Base-by-base conservation (phyloP, 495 filamentous ascomycete species). In the Tuber melanosporum region DNA sequence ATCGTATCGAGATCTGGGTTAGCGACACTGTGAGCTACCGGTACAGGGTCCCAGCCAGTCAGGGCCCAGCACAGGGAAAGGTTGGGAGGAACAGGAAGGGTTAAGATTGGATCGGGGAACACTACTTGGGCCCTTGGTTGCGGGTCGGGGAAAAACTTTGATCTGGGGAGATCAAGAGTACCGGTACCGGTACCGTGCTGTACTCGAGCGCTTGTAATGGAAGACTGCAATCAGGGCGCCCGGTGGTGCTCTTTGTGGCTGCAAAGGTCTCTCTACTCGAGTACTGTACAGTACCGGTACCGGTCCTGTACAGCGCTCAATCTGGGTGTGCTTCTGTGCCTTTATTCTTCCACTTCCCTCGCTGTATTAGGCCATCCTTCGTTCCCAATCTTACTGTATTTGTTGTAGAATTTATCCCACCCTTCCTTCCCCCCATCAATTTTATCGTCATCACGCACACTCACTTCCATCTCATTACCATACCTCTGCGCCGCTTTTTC, bases 401-500 rank as follows among this genome's bases (percentile, higher is more conserved):
- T 32, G 57, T 17, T 66, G 57, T 66, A 66, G 57, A 66, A 66
- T 32, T 7, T 14, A 12, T 66, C 57, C 26, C 57, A 32, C 26
- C 57, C 26, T 66, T 66, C 12, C 57, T n/a, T 66, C 12, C 57
- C 26, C 32, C 57, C 57, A 17, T 66, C 57, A 66, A 32, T 66
- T 17, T 66, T 66, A 66, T 66, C 57, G 14, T 66, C 57, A 32
- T 66, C 26, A 32, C 57, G n/a, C 26, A 32, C 57, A 66, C 57
- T 66, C 57, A 32, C 57, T 66, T 66, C 57, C 57, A 66, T 66
- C 57, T 66, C n/a, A 32, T 66, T 32, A 66, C 26, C 57, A 66
- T 66, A 66, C 57, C 57, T 9, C 57, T 6, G 26, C 57, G 26
- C 20, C n/a, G 4, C n/a, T 17, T 14, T 17, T 32, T 66, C 57